Evolutionary conservation across 176 grass and related monocot genomes (phyloP).

Genomic region (sorghum (Sorghum bicolor)): Sorghum_bicolor_NCBIv3 NC_012872.2:52659001-52659500

Average conservation of each 20-base stretch:
- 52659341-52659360: neutral
- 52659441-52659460: too few species aligned
- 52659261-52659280: neutral
- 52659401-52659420: too few species aligned
- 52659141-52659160: conserved; percentile 38
- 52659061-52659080: conserved; percentile 32
- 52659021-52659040: neutral
- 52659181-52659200: conserved; percentile 37
- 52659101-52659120: conserved; percentile 11
- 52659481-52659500: too few species aligned
- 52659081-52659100: conserved; percentile 35
- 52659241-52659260: neutral
- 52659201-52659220: neutral
- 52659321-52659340: neutral
- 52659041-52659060: conserved; percentile 13
- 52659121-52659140: neutral
- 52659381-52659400: too few species aligned
- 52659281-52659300: too few species aligned
- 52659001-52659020: conserved; percentile 15
- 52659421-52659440: too few species aligned
- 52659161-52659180: conserved; percentile 31
- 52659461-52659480: too few species aligned
- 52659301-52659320: neutral
- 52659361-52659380: too few species aligned
- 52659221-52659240: neutral